Evolutionary conservation across 148 eudicot species (phyloP), one percentile per base, ranked within the genome.

Genomic region (Rhododendron vialii): DNA sequence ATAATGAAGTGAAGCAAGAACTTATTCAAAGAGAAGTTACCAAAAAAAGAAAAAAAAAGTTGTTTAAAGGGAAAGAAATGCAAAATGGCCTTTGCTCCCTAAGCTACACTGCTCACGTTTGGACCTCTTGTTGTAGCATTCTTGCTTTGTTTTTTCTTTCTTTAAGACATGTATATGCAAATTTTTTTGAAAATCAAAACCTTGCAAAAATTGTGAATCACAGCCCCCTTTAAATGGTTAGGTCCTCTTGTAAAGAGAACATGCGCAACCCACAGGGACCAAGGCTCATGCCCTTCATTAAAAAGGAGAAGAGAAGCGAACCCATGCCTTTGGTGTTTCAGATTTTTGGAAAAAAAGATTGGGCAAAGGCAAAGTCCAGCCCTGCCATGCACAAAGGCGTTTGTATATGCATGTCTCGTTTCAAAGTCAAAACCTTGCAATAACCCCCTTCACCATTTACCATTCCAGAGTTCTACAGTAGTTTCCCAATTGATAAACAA

Each of bases 111-210:
- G 22, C 63, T 4, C 24, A 57, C 22, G 5, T 57, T 57, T 17
- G 45, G 43, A 33, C 43, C 24, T 74, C 45, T 74, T 33, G 18
- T 36, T 74, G 36, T 17, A 38, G 22, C 43, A 76, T 78, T 78
- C 47, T 78, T 41, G 28, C 24, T 78, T 8, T 38, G 28, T 13
- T 78, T 78, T 24, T 43, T 74, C 78, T 5, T 36, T 69, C 75
- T 69, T 69, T 30, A 10, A 0, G 75, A 18, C 10, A 7, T 35
- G 28, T 28, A 82, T 63, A 14, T 30, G 85, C 15, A 30, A 30
- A 57, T 57, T 57, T 57, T 36, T 36, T 55, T 71, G 85, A 30
- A 45, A 48, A 78, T 71, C 79, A 83, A 83, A 36, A 83, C 4
- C 79, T 69, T 47, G 35, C 20, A 83, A 30, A 36, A 18, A 2